A percentile compares a stretch with the other conserved stretches of the same genome.
Evolutionary conservation across 2,329 filamentous ascomycete species (phyloP).

Genomic region (Penicillium sp.): DNA sequence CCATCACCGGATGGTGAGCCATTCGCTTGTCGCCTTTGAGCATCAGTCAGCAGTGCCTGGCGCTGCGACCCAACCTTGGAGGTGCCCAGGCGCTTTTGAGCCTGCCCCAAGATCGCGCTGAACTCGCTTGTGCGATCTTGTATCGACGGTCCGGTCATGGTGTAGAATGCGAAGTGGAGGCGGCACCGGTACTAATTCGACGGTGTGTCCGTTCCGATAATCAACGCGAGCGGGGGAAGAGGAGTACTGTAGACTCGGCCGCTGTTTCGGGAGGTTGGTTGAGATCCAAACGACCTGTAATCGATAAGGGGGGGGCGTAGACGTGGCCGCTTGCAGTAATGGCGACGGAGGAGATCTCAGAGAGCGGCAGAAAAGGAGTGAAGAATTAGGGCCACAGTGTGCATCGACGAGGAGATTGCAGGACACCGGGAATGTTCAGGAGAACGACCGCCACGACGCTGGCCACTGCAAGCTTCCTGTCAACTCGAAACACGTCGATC

Average conservation of each 20-base stretch:
- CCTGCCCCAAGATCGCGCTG: constrained; percentile 81
- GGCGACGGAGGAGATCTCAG: constrained; percentile 1
- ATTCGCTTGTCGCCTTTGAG: constrained; percentile 61
- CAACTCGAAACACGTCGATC: constrained; percentile 19
- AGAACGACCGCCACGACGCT: too few species aligned
- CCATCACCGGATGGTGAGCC: constrained; percentile 54
- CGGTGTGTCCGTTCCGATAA: too few species aligned
- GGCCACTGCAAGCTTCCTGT: too few species aligned
- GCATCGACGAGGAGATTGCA: not conserved
- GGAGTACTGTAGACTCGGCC: constrained; percentile 6
- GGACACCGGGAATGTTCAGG: too few species aligned
- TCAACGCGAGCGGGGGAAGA: too few species aligned
- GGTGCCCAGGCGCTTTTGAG: constrained; percentile 73
- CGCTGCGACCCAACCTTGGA: constrained; percentile 76
- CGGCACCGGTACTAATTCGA: too few species aligned
- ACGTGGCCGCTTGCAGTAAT: constrained; percentile 24
- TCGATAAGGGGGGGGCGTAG: constrained; percentile 35
- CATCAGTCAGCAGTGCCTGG: constrained; percentile 72
- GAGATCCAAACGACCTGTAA: constrained; percentile 18
- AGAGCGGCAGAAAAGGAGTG: not conserved
- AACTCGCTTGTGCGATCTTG: constrained; percentile 98
- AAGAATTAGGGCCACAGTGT: not conserved
- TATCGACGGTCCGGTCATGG: constrained; percentile 66
- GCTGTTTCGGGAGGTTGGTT: constrained; percentile 14
- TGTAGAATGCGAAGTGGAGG: constrained; percentile 15